A percentile compares a stretch with the other conserved stretches of the same genome.
These are phyloP conservation scores for Diaporthe citrichinensis DNA, from an alignment of 2,329 filamentous ascomycete genomes.

Conservation along the genomic window DNA sequence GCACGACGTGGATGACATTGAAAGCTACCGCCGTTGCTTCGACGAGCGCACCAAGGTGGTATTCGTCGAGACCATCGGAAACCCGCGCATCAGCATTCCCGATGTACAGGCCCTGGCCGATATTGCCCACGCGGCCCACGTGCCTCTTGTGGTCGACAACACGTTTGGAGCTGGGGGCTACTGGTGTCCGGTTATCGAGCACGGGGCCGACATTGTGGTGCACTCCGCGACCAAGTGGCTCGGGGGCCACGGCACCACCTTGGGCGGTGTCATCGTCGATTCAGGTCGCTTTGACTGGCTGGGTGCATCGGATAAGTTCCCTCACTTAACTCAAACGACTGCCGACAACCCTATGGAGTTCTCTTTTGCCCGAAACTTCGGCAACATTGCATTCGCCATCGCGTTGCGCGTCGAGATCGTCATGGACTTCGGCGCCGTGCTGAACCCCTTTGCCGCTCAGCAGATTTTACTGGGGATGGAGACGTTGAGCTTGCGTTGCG, in stretches of 20 bases:
- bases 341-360: constrained; percentile 88
- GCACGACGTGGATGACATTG: constrained; percentile 60
- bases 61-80: constrained; percentile 92
- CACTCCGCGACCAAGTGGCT: constrained; percentile 98
- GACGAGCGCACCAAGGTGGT: constrained; percentile 94
- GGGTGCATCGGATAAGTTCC: constrained; percentile 85
- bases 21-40: constrained; percentile 54
- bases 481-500: constrained; percentile 87
- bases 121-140: constrained; percentile 78
- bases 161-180: constrained; percentile 95
- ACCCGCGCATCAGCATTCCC: constrained; percentile 92
- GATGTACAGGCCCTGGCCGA: constrained; percentile 90
- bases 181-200: constrained; percentile 87
- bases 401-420: constrained; percentile 90
- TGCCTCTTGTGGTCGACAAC: constrained; percentile 84
- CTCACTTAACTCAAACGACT: constrained; percentile 86
- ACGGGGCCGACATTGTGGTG: constrained; percentile 93
- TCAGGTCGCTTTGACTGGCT: constrained; percentile 95
- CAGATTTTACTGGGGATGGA: constrained; percentile 91
- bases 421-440: constrained; percentile 83
- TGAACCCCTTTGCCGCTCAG: constrained; percentile 94
- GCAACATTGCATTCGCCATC: constrained; percentile 84
- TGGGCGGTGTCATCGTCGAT: constrained; percentile 89
- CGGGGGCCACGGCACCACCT: constrained; percentile 92
- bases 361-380: constrained; percentile 90